Evolutionary conservation across 2,329 filamentous ascomycete species (phyloP).

Genomic region (Claviceps digitariae): DNA sequence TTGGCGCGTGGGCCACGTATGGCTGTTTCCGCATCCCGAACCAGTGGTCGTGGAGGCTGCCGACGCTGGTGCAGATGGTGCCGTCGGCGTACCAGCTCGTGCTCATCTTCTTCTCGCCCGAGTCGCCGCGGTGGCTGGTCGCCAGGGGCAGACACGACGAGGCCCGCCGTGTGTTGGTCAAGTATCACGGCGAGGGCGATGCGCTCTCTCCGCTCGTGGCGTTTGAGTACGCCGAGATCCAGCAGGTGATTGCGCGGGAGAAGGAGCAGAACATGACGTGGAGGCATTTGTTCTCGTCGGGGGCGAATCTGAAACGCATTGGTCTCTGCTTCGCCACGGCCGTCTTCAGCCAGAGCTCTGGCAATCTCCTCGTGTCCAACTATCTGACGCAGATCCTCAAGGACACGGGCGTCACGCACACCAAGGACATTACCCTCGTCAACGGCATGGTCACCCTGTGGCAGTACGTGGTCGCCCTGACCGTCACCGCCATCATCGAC

Average conservation of each 20-base stretch:
- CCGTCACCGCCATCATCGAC: constrained; percentile 23
- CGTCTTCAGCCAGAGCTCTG: constrained; percentile 26
- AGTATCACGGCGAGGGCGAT: constrained; percentile 37
- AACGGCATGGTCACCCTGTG: constrained; percentile 28
- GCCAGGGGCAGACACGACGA: constrained; percentile 35
- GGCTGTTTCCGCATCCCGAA: constrained; percentile 15
- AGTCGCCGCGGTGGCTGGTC: constrained; percentile 46
- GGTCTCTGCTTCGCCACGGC: constrained; percentile 26
- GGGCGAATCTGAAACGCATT: constrained; percentile 26
- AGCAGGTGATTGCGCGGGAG: constrained; percentile 24
- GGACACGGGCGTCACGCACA: constrained; percentile 22
- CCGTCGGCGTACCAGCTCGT: constrained; percentile 28
- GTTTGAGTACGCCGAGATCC: constrained; percentile 36
- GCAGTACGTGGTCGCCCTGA: constrained; percentile 27
- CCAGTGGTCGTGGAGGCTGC: constrained; percentile 38
- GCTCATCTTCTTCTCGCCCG: constrained; percentile 38
- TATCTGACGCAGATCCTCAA: constrained; percentile 26
- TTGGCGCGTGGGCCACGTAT: constrained; percentile 25
- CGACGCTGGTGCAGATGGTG: constrained; percentile 36
- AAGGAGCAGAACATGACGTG: constrained; percentile 24
- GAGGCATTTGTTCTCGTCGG: constrained; percentile 26
- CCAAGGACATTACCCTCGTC: constrained; percentile 26
- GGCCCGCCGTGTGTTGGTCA: constrained; percentile 35
- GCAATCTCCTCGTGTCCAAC: constrained; percentile 28
- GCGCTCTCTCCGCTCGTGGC: constrained; percentile 29